These are phyloP conservation scores for Polyplosphaeria fusca DNA, from an alignment of 495 filamentous ascomycete genomes.

Conservation along the genomic window DNA sequence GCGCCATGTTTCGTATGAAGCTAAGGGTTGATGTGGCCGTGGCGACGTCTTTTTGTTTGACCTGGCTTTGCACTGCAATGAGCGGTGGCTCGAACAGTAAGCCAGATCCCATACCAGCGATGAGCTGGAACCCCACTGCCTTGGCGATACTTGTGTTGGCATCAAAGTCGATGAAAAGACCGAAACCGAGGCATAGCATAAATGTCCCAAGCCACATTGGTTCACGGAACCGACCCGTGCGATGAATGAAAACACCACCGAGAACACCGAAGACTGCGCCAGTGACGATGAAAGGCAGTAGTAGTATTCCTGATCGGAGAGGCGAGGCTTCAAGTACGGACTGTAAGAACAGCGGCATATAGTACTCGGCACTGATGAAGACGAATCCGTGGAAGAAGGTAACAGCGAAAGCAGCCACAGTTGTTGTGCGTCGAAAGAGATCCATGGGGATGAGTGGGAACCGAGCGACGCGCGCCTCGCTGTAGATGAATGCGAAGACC, in stretches of 20 bases:
- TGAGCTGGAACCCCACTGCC: constrained; percentile 42
- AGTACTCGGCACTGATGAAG: constrained; percentile 55
- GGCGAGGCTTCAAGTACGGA: constrained; percentile 51
- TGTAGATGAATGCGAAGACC: constrained; percentile 38
- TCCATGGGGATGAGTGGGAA: constrained; percentile 42
- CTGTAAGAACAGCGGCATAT: constrained; percentile 59
- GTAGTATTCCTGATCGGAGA: constrained; percentile 51
- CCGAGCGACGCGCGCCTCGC: constrained; percentile 37
- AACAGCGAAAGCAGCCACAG: constrained; percentile 42
- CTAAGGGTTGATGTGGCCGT: constrained; percentile 39
- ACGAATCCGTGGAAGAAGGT: constrained; percentile 50
- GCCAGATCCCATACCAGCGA: constrained; percentile 38
- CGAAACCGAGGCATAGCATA: constrained; percentile 51
- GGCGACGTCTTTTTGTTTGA: constrained; percentile 37
- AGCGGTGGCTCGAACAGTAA: constrained; percentile 40
- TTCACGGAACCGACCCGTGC: constrained; percentile 58
- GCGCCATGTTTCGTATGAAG: constrained; percentile 37
- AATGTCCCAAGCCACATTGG: constrained; percentile 51
- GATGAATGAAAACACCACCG: constrained; percentile 55
- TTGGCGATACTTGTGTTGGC: constrained; percentile 43
- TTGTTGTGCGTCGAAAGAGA: constrained; percentile 37
- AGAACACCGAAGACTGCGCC: constrained; percentile 50
- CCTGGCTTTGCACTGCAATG: constrained; percentile 39
- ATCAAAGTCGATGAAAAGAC: constrained; percentile 50
- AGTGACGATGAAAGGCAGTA: constrained; percentile 52